Conservation (phyloP, 2,329 filamentous ascomycete genomes). For the Fusarium cyanostomum region DNA sequence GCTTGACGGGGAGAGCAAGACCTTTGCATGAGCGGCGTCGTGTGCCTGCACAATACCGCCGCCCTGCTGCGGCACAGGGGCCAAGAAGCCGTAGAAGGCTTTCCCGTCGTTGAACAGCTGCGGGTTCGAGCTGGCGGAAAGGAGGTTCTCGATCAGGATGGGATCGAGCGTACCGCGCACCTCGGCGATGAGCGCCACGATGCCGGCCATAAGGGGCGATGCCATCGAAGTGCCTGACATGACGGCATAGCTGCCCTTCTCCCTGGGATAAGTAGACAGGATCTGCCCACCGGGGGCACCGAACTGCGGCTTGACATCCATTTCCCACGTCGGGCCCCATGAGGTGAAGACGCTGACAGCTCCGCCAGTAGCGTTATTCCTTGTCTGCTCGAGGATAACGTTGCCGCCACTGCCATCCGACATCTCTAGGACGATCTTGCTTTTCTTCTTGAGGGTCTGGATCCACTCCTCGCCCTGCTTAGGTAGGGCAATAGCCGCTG, state of each 20-base stretch:
- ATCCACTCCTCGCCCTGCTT: slow-evolving; percentile 57
- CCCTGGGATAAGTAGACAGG: slow-evolving; percentile 63
- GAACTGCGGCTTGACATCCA: slow-evolving; percentile 65
- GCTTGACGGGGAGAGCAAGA: slow-evolving; percentile 63
- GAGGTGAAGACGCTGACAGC: slow-evolving; percentile 62
- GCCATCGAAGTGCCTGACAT: slow-evolving; percentile 70
- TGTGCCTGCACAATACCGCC: slow-evolving; percentile 68
- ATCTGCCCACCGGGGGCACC: slow-evolving; percentile 67
- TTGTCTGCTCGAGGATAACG: slow-evolving; percentile 45
- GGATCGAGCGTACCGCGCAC: slow-evolving; percentile 62
- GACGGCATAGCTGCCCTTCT: slow-evolving; percentile 60
- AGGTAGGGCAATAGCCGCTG: slow-evolving; percentile 54
- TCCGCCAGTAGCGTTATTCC: slow-evolving; percentile 59
- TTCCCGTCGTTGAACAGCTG: slow-evolving; percentile 58
- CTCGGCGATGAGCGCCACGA: slow-evolving; percentile 63
- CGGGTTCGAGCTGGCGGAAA: slow-evolving; percentile 61
- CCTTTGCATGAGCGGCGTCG: slow-evolving; percentile 64
- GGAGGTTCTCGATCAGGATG: slow-evolving; percentile 57
- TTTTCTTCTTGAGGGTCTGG: slow-evolving; percentile 53
- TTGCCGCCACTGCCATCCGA: slow-evolving; percentile 50
- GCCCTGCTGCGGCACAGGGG: slow-evolving; percentile 69
- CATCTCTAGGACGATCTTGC: slow-evolving; percentile 57
- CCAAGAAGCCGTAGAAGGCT: slow-evolving; percentile 51
- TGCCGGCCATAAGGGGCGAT: slow-evolving; percentile 63
- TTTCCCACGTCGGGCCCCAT: slow-evolving; percentile 70